These are phyloP conservation scores for Blastobotrys ciferrii DNA, from an alignment of 1,139 yeast genomes.

Conservation along the genomic window DNA sequence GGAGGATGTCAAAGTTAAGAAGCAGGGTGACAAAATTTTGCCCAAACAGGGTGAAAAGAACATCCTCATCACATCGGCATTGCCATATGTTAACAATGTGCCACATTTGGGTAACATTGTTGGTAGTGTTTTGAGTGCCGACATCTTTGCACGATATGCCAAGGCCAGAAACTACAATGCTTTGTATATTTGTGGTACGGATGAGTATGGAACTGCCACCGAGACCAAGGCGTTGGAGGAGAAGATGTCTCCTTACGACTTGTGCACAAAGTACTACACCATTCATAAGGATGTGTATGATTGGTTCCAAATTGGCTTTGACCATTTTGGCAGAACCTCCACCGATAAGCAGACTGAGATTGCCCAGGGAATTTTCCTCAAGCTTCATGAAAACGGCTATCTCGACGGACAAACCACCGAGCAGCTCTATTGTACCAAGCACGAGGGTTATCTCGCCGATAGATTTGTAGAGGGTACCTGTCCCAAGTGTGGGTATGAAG, in stretches of 20 bases:
- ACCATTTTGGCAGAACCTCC: conserved; percentile 94
- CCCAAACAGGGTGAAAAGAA: conserved; percentile 75
- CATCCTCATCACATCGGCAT: conserved; percentile 87
- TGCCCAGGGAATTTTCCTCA: conserved; percentile 86
- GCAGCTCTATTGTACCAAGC: conserved; percentile 88
- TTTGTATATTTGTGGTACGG: conserved; percentile 91
- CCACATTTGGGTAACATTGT: conserved; percentile 97
- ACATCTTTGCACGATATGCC: conserved; percentile 86
- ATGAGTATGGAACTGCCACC: conserved; percentile 98
- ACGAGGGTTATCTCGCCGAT: conserved; percentile 90
- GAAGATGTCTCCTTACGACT: conserved; percentile 76
- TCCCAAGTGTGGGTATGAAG: conserved; percentile 91
- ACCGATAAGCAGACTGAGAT: conserved; percentile 89
- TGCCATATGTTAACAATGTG: conserved; percentile 96
- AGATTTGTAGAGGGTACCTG: conserved; percentile 97
- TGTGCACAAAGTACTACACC: conserved; percentile 86
- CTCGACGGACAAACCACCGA: conserved; percentile 85
- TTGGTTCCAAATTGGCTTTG: conserved; percentile 96
- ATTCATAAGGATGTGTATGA: conserved; percentile 88
- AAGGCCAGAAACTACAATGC: conserved; percentile 88
- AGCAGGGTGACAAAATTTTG: conserved; percentile 34
- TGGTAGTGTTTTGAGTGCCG: conserved; percentile 94
- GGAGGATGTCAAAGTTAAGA: conserved; percentile 39
- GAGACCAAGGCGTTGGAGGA: conserved; percentile 98
- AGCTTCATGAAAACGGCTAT: conserved; percentile 68